These are phyloP conservation scores for Platanthera zijinensis DNA, from an alignment of 106 monocot species.

Conservation along the genomic window DNA sequence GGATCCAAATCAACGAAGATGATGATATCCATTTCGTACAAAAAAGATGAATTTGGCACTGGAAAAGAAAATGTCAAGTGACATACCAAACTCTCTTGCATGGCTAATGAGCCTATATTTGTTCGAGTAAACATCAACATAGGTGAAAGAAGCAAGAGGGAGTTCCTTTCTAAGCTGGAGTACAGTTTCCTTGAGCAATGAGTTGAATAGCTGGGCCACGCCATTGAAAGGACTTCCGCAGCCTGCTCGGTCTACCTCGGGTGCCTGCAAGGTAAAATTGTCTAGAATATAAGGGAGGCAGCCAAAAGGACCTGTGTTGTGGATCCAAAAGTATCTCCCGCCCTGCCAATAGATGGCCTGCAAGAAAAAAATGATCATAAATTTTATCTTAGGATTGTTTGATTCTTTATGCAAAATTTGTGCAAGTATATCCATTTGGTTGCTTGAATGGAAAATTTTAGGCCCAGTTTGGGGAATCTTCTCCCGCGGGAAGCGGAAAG, in stretches of 20 bases:
- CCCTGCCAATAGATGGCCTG: constrained; percentile 56
- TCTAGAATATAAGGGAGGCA: constrained; percentile 72
- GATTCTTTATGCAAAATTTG: no score
- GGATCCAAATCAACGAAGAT: no score
- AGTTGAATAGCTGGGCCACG: constrained; percentile 63
- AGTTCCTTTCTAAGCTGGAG: constrained; percentile 42
- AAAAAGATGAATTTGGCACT: no score
- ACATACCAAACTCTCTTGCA: constrained; percentile 48
- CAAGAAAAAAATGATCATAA: constrained; percentile 1
- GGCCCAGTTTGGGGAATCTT: no score
- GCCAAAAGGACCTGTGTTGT: constrained; percentile 89
- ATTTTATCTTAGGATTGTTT: no score
- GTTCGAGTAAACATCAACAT: constrained; percentile 82
- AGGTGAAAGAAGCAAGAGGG: constrained; percentile 55
- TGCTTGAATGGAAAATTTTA: no score
- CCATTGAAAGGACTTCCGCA: constrained; percentile 66
- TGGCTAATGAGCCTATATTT: constrained; percentile 63
- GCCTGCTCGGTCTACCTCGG: constrained; percentile 40
- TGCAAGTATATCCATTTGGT: no score
- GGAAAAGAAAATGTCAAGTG: not conserved
- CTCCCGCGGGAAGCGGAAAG: no score
- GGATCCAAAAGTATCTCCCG: constrained; percentile 85
- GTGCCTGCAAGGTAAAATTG: constrained; percentile 16
- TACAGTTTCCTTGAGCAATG: constrained; percentile 61
- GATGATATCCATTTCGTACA: no score